Conservation (phyloP, 1,139 yeast genomes). For the Martiniozyma asiatica region DNA sequence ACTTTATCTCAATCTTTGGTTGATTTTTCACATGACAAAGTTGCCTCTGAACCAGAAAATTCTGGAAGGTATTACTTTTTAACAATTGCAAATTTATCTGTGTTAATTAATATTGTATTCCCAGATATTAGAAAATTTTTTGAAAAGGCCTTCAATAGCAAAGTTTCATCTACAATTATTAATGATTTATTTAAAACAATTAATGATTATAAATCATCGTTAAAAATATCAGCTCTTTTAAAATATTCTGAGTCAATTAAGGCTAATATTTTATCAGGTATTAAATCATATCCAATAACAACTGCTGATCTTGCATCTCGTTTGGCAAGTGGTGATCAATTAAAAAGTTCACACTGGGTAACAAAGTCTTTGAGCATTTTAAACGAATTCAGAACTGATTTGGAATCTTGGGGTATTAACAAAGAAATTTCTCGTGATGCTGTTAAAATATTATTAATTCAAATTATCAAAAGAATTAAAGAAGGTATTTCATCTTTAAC, state of each 20-base stretch:
- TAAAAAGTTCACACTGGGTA: no score
- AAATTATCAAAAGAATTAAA: slow-evolving; percentile 13
- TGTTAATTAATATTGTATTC: slow-evolving; percentile 31
- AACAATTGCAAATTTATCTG: slow-evolving; percentile 41
- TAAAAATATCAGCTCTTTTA: slow-evolving; percentile 47
- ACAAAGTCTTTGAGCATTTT: no score
- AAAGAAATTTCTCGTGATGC: slow-evolving; percentile 13
- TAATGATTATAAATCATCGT: slow-evolving; percentile 36
- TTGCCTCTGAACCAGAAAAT: slow-evolving; percentile 15
- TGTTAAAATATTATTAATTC: slow-evolving; percentile 15
- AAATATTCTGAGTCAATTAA: slow-evolving; percentile 38
- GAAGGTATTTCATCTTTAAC: slow-evolving; percentile 6
- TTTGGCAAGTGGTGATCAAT: slow-evolving; percentile 7
- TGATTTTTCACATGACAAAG: slow-evolving; percentile 27
- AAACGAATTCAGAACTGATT: no score
- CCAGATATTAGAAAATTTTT: slow-evolving; percentile 36
- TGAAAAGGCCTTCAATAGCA: slow-evolving; percentile 35
- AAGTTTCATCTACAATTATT: slow-evolving; percentile 25
- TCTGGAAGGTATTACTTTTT: slow-evolving; percentile 16
- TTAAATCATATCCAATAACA: slow-evolving; percentile 36
- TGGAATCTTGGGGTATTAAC: slow-evolving; percentile 13
- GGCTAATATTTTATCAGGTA: slow-evolving; percentile 35
- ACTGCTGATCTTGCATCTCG: slow-evolving; percentile 2
- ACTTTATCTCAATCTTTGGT: slow-evolving; percentile 37
- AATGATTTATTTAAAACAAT: slow-evolving; percentile 31